Conservation (phyloP, 768 basidiomycete genomes). For the Lactarius vividus region DNA sequence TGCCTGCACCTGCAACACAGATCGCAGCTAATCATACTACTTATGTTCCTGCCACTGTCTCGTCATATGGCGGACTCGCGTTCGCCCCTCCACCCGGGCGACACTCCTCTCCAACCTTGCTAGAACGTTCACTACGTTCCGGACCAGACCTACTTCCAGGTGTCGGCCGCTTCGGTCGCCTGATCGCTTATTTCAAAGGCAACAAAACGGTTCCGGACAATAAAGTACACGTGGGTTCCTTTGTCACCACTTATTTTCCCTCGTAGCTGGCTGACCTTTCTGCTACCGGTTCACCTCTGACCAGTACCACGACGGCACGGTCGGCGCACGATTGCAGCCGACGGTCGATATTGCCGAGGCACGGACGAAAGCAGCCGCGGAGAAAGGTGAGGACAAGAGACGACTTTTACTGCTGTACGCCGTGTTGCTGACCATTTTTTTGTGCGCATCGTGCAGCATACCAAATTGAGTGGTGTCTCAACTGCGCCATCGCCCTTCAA, state of each 20-base stretch:
- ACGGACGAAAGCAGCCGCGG: neutral
- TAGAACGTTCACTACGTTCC: neutral
- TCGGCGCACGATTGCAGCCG: slow-evolving; percentile 7
- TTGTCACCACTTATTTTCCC: neutral
- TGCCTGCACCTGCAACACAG: neutral
- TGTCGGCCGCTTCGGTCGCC: neutral
- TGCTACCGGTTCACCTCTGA: neutral
- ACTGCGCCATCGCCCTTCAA: slow-evolving; percentile 32
- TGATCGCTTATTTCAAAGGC: neutral
- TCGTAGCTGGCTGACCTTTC: neutral
- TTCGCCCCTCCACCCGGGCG: slow-evolving; percentile 4
- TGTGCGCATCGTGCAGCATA: slow-evolving; percentile 17
- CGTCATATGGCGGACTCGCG: neutral
- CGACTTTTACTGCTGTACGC: neutral
- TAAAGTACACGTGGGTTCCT: neutral
- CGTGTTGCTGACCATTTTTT: neutral
- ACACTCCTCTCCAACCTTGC: neutral
- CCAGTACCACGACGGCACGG: neutral
- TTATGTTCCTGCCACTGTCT: neutral
- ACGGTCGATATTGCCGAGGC: neutral
- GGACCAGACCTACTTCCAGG: neutral
- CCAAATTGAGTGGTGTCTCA: slow-evolving; percentile 22
- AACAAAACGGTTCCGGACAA: neutral
- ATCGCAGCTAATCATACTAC: neutral
- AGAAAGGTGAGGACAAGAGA: slow-evolving; percentile 9